Base-by-base conservation (phyloP, 148 eudicot species). In the Vaccinium vitisidaea region DNA sequence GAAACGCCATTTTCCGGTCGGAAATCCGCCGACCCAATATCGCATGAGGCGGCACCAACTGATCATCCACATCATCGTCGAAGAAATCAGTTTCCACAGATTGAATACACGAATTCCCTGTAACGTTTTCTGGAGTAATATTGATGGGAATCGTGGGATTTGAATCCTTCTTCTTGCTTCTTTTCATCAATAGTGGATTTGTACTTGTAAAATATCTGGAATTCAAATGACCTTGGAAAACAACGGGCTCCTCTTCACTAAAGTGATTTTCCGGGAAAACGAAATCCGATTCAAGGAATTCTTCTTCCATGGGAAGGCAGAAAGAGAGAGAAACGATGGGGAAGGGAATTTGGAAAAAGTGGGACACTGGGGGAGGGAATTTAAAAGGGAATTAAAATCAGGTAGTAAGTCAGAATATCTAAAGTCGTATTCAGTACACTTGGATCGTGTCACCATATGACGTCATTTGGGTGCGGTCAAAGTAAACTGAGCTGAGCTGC, bases 31-130 rank as follows among this genome's bases (percentile, higher is more conserved):
- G 88, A 27, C 87, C 93, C 27, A 92, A 70, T 11, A 90, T 88
- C 49, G 90, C 90, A 84, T 93, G 97, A 11, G 98, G 97, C 56
- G 98, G 95, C 71, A 92, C 87, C 9, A 92, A 69, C 52, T 89
- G 91, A 3, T 80, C 88, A 4, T 43, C 46, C 46, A 74, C 88
- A 6, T 81, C 89, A 2, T 30, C 90, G 48, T 82, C 86, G 36
- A 88, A 86, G 46, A 84, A 86, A 77, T 88, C 86, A 14, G 84
- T 49, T 15, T 86, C 88, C 16, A 52, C 58, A 27, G 73, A 55
- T 77, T 80, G 63, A 39, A 83, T 75, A 87, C 89, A 86, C 5
- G 84, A 48, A n/a, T 81, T 75, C 50, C 84, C 39, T 0, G 80
- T n/a, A 19, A 5, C 0, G 0, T 43, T 76, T 55, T 85, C 81